Base-by-base conservation (phyloP, 73 alveolate genomes). In the Effrenium voratum region DNA sequence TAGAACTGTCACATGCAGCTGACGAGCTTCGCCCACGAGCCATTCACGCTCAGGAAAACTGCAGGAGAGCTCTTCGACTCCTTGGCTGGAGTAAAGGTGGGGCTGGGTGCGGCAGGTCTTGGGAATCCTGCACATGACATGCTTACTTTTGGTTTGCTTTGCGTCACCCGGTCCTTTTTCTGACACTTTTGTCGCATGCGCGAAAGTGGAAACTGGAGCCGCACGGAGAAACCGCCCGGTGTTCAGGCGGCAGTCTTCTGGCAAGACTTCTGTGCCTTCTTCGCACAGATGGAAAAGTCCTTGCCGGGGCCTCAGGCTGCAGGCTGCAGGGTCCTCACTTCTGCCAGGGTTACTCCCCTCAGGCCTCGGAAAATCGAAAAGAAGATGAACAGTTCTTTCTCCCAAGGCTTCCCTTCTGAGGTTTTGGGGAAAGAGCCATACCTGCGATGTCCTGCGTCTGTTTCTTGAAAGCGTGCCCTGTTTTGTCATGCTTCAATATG, bases 281-380 rank as follows among this genome's bases (percentile, higher is more conserved):
- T 86, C 82, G 57, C 94, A 10, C 94, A 86, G 94, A 86, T 86
- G 94, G 94, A 86, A 66, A 50, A 73, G 82, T 86, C 94, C 44
- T 43, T 86, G 94, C 59, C 16, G 49, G 79, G 66, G 16, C 22
- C 47, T 63, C 40, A 19, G 47, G 63, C 8, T 12, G 63, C 26
- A 19, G 63, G 63, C 63, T 8, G 41, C 3, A 15, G 41, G 15
- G 59, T 0, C 38, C 16, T 40, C 40, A 16, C 5, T 1, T 0
- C 40, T 0, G 38, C 34, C 36, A 5, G 38, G 36, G 34, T 76
- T n/a, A n/a, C n/a, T n/a, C n/a, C n/a, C n/a, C n/a, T n/a, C n/a
- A n/a, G n/a, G n/a, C n/a, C n/a, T n/a, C n/a, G n/a, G n/a, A n/a
- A n/a, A n/a, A n/a, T n/a, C n/a, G n/a, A n/a, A n/a, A n/a, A n/a